phyloP scores from a whole-genome alignment of 2,329 filamentous ascomycete species.

The Beauveria medogensis region DNA sequence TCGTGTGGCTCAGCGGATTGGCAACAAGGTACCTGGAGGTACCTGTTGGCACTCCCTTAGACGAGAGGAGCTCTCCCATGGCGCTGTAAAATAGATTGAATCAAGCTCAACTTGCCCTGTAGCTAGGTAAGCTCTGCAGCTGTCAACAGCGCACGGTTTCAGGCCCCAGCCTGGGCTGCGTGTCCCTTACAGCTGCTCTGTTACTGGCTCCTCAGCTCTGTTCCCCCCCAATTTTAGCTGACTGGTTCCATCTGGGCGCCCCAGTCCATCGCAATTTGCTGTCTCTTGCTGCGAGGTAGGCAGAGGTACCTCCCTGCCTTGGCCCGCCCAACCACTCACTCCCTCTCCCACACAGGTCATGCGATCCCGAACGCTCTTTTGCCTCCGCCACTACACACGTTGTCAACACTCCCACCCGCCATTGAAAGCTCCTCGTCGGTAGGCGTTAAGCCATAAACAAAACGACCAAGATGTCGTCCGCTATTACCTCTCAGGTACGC shows the following conservation, averaged over 20 bases:
- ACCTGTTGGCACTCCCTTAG: not conserved
- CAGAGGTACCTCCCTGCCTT: not conserved
- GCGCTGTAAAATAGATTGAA: not conserved
- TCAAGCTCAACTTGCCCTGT: not conserved
- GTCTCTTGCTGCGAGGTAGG: not conserved
- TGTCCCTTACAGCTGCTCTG: not conserved
- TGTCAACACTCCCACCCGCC: conserved; percentile 24
- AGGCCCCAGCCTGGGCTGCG: not conserved
- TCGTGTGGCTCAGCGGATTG: not conserved
- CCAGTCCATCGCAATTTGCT: not conserved
- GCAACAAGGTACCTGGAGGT: not conserved
- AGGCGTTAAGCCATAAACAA: conserved; percentile 42
- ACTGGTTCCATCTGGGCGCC: not conserved
- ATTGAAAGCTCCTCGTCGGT: conserved; percentile 28
- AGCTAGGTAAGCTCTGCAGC: not conserved
- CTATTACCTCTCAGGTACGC: conserved; percentile 46
- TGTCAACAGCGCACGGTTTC: not conserved
- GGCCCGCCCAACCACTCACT: conserved; percentile 11
- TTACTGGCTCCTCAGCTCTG: not conserved
- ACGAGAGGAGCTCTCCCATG: not conserved
- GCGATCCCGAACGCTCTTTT: conserved; percentile 27
- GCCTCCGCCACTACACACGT: conserved; percentile 22
- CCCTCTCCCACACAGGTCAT: conserved; percentile 25
- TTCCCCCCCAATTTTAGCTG: not conserved
- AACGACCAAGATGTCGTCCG: conserved; percentile 53